These are phyloP conservation scores for Metschnikowia baotianmanensis DNA, from an alignment of 805 yeast species.

Conservation along the genomic window DNA sequence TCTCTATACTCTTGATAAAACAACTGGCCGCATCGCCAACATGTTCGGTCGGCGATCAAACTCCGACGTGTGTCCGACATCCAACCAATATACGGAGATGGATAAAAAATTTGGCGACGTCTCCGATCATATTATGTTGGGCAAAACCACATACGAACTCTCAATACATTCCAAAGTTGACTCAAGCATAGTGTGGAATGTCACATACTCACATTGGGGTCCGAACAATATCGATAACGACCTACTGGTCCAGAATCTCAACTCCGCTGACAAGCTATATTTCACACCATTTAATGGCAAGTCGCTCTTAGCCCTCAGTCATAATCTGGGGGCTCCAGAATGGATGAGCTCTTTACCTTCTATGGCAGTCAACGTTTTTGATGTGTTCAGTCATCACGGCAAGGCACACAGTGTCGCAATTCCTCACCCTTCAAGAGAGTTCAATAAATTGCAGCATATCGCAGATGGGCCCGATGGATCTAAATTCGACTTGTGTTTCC, in stretches of 20 bases:
- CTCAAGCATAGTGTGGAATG: conserved; percentile 66
- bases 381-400: conserved; percentile 46
- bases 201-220: conserved; percentile 86
- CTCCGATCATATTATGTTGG: conserved; percentile 51
- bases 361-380: conserved; percentile 76
- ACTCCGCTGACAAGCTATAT: conserved; percentile 68
- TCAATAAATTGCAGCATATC: conserved; percentile 29
- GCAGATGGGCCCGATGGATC: conserved; percentile 19
- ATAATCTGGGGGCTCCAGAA: conserved; percentile 62
- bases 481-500: conserved; percentile 48
- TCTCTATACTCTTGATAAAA: conserved; percentile 68
- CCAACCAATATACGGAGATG: conserved; percentile 21
- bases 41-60: conserved; percentile 51
- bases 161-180: conserved; percentile 73
- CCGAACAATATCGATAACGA: conserved; percentile 80
- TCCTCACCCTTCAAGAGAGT: conserved; percentile 64
- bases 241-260: conserved; percentile 44
- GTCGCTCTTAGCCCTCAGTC: conserved; percentile 72
- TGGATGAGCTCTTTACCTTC: conserved; percentile 79
- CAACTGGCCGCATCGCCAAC: conserved; percentile 69
- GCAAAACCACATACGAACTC: conserved; percentile 70
- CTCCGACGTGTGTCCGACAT: conserved; percentile 34
- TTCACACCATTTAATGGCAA: conserved; percentile 84
- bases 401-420: conserved; percentile 45
- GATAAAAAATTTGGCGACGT: conserved; percentile 4